These are phyloP conservation scores for Desmodesmus armatus DNA, from an alignment of 139 green algal genomes.

Conservation along the genomic window DNA sequence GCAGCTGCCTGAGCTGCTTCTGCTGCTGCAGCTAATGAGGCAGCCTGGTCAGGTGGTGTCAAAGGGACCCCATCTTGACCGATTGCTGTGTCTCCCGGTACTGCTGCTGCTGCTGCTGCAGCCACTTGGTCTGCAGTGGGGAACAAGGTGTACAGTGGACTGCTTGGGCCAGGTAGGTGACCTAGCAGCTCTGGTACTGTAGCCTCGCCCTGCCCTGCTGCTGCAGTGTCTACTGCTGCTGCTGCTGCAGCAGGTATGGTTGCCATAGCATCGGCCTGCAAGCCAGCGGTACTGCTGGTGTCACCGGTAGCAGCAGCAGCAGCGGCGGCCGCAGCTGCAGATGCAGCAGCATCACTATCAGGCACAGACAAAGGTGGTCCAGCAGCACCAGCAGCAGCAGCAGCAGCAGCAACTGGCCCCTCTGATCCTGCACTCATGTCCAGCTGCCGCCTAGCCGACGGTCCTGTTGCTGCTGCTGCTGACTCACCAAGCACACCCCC, in stretches of 20 bases:
- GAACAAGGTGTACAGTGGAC: background rate
- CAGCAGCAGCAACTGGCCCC: background rate
- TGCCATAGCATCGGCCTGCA: background rate
- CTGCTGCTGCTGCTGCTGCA: background rate
- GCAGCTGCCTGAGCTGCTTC: background rate
- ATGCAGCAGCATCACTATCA: background rate
- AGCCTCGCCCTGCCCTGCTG: background rate
- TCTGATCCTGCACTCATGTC: no score
- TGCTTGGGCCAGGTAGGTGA: no score
- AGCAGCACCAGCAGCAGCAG: background rate
- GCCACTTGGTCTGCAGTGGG: background rate
- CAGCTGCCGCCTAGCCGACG: no score
- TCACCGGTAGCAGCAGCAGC: background rate
- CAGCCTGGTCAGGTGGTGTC: background rate
- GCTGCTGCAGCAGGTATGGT: background rate
- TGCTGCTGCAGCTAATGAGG: background rate
- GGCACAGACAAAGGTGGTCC: background rate
- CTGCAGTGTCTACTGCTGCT: no score
- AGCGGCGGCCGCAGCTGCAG: background rate
- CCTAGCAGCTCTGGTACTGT: background rate
- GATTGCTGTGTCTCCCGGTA: background rate
- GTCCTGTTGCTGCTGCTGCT: no score
- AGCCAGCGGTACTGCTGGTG: background rate
- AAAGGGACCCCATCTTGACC: background rate
- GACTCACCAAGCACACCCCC: no score